A percentile compares a stretch with the other conserved stretches of the same genome.
These are phyloP conservation scores for Monosporozyma unispora DNA, from an alignment of 805 yeast genomes.

Conservation along the genomic window DNA sequence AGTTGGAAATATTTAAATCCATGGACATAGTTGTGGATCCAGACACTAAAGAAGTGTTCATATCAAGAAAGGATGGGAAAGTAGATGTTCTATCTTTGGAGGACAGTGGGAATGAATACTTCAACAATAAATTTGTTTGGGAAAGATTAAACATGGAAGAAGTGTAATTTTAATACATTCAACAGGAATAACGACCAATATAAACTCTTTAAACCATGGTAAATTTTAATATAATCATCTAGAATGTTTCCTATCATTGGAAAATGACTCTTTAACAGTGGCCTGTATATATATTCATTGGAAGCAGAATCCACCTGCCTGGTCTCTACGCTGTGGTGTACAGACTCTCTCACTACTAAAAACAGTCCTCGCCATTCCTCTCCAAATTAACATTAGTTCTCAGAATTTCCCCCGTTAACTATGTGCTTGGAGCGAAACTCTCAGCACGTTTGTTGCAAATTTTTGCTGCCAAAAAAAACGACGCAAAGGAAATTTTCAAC, in stretches of 20 bases:
- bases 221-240: no score
- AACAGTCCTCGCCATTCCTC: neutral
- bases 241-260: no score
- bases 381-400: constrained; percentile 8
- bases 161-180: neutral
- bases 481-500: constrained; percentile 9
- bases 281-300: neutral
- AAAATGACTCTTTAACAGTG: neutral
- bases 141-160: constrained; percentile 33
- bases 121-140: constrained; percentile 73
- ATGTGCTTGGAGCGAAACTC: constrained; percentile 14
- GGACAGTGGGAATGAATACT: constrained; percentile 50
- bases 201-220: no score
- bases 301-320: neutral
- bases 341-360: neutral
- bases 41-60: constrained; percentile 36
- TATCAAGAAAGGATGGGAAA: constrained; percentile 33
- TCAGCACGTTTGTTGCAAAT: constrained; percentile 21
- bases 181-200: no score
- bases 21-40: constrained; percentile 47
- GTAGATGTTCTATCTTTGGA: constrained; percentile 45
- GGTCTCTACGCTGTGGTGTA: neutral
- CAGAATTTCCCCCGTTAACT: constrained; percentile 10
- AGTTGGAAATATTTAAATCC: constrained; percentile 50
- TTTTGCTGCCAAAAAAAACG: constrained; percentile 3